Evolutionary conservation across 129 eudicot species (phyloP).

Genomic region (Lactuca saligna): DNA sequence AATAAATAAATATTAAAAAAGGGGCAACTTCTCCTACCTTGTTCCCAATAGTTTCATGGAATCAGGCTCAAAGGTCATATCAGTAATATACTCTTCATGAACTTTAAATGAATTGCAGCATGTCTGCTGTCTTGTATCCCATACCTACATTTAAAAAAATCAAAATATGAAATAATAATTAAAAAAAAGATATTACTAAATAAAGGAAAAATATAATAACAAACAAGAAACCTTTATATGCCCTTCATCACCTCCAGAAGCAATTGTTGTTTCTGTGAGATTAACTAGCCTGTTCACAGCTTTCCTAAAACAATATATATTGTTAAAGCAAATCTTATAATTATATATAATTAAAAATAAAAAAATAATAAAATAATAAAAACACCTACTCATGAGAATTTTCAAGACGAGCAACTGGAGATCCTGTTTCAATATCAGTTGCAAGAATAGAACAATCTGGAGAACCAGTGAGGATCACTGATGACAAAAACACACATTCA

Average conservation of each 20-base stretch:
- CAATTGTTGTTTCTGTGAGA: slow-evolving; percentile 87
- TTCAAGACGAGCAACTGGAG: slow-evolving; percentile 68
- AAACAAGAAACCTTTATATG: slow-evolving; percentile 62
- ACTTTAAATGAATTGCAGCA: slow-evolving; percentile 73
- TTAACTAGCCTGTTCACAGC: slow-evolving; percentile 81
- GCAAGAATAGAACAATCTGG: slow-evolving; percentile 86
- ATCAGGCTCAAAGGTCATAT: slow-evolving; percentile 87
- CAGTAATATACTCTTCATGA: slow-evolving; percentile 94
- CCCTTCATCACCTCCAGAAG: slow-evolving; percentile 94
- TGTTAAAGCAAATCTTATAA: background rate
- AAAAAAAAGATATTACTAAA: background rate
- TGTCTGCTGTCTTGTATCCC: slow-evolving; percentile 97
- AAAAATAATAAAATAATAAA: background rate
- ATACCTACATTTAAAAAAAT: slow-evolving; percentile 45
- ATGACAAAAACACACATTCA: background rate
- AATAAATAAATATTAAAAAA: background rate
- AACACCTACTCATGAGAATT: slow-evolving; percentile 68
- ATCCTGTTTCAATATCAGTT: slow-evolving; percentile 86
- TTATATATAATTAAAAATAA: background rate
- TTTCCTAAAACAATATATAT: slow-evolving; percentile 47
- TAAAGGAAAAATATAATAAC: background rate
- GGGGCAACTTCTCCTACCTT: slow-evolving; percentile 46
- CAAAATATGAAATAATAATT: too few species aligned
- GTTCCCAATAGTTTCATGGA: slow-evolving; percentile 80
- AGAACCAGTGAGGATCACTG: slow-evolving; percentile 86